Base-by-base conservation (phyloP, 2,329 filamentous ascomycete genomes). In the Didymella pinodella region DNA sequence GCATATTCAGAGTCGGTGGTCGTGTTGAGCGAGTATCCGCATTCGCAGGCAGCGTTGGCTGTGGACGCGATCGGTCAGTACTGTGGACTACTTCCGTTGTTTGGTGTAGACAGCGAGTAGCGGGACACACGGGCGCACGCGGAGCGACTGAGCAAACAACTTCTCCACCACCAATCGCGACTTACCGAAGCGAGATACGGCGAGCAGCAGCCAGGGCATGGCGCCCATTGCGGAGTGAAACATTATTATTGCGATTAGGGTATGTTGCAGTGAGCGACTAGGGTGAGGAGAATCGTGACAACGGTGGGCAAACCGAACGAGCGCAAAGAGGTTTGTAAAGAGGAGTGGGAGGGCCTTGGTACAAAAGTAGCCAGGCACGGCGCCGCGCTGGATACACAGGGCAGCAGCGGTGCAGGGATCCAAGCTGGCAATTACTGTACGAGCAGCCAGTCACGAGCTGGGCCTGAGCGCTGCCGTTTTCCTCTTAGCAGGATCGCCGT, bases 11-110 rank as follows among this genome's bases (percentile, higher is more conserved):
- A 64, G 28, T 78, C 76, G 45, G 77, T 70, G n/a, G 79, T 81
- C 38, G 81, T 76, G 60, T 79, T 80, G 44, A 88, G 76, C 3
- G 83, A 83, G 74, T 92, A 93, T 50, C 90, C 91, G 71, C 91
- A 94, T 67, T 90, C 85, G 78, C 91, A 93, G 61, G 83, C 80
- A 5, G 83, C 82, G 41, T 68, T 65, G 41, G 71, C 77, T 78
- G 58, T 25, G 57, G 36, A 54, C 50, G 47, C 57, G 51, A 48
- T 32, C 51, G 29, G 59, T 64, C 60, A 66, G 64, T 48, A 46
- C 14, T 44, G 25, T 44, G n/a, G 22, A 26, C 41, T 32, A 38
- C 47, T 25, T 40, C 18, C 38, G 7, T 38, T 44, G 38, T 41
- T 41, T 12, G 38, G n/a, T 14, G 11, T 41, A 41, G 38, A 41